Percentiles rank a stretch among this genome's conserved stretches.
Evolutionary conservation across 164 flowering plant species (phyloP).

Genomic region (Houttuynia cordata): DNA sequence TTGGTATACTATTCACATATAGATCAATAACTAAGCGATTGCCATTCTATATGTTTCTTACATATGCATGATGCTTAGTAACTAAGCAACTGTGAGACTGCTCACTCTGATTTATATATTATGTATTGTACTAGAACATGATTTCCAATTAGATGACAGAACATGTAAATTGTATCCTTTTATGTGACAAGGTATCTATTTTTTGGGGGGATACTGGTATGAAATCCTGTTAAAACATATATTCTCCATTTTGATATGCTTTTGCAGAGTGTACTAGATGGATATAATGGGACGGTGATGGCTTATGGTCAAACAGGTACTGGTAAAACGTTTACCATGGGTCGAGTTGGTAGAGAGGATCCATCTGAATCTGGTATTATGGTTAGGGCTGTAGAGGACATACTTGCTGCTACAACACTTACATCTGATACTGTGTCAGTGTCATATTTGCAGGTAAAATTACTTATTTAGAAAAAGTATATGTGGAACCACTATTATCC

Average conservation of each 20-base stretch:
- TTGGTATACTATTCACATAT: too few relatives aligned
- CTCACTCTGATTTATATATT: too few relatives aligned
- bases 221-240: slow-evolving; percentile 3
- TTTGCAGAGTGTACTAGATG: slow-evolving; percentile 89
- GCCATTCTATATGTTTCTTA: too few relatives aligned
- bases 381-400: slow-evolving; percentile 88
- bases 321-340: slow-evolving; percentile 88
- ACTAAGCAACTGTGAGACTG: too few relatives aligned
- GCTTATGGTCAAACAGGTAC: slow-evolving; percentile 99
- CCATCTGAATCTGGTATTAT: slow-evolving; percentile 86
- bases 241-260: slow-evolving; percentile 10
- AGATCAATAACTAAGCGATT: too few relatives aligned
- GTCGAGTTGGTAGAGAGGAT: slow-evolving; percentile 73
- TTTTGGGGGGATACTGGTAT: background rate
- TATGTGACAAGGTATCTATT: background rate
- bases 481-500: background rate
- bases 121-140: too few relatives aligned
- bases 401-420: slow-evolving; percentile 40
- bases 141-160: background rate
- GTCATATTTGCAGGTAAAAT: slow-evolving; percentile 76
- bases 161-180: background rate
- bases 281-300: slow-evolving; percentile 95
- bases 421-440: slow-evolving; percentile 47
- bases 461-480: background rate
- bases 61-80: too few relatives aligned